A percentile compares a stretch with the other conserved stretches of the same genome.
Conservation (phyloP, 108 stramenopile species). For the Cylindrotheca closterium region DNA sequence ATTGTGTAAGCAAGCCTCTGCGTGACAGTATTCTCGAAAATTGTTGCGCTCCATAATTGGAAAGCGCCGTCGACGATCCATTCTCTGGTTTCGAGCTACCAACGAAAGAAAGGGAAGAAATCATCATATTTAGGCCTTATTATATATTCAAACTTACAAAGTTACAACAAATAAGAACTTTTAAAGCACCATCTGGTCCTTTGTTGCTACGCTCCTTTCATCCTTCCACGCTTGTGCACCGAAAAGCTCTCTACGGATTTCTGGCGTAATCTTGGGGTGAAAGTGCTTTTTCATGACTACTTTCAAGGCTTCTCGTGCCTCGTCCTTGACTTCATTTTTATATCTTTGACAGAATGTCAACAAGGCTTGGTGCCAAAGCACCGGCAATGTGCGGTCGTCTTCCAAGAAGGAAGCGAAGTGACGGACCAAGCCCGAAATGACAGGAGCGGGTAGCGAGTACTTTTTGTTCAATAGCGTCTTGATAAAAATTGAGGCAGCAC, state of each 20-base stretch:
- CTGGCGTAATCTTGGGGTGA: conserved; percentile 95
- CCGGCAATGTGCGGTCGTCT: conserved; percentile 71
- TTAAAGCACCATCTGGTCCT: neutral
- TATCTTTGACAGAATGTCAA: conserved; percentile 94
- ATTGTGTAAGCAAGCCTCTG: conserved; percentile 67
- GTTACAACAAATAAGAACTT: too few relatives aligned
- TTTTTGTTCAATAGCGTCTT: conserved; percentile 95
- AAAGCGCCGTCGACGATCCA: too few relatives aligned
- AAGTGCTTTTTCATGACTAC: conserved; percentile 86
- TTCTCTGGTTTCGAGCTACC: too few relatives aligned
- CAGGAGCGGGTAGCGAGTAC: conserved; percentile 94
- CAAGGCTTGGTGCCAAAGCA: conserved; percentile 97
- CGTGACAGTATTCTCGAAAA: conserved; percentile 60
- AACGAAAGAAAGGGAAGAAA: neutral
- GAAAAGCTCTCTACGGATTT: conserved; percentile 95
- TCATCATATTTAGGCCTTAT: neutral
- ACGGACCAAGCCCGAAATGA: conserved; percentile 84
- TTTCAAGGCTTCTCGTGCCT: conserved; percentile 73
- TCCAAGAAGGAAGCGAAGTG: conserved; percentile 88
- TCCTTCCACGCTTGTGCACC: conserved; percentile 81
- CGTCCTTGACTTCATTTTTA: conserved; percentile 84
- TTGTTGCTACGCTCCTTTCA: conserved; percentile 44
- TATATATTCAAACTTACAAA: neutral
- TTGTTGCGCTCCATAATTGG: conserved; percentile 48
- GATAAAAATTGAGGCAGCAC: conserved; percentile 91